Evolutionary conservation across 2,329 filamentous ascomycete species (phyloP).

Genomic region (Tolypocladium paradoxum): DNA sequence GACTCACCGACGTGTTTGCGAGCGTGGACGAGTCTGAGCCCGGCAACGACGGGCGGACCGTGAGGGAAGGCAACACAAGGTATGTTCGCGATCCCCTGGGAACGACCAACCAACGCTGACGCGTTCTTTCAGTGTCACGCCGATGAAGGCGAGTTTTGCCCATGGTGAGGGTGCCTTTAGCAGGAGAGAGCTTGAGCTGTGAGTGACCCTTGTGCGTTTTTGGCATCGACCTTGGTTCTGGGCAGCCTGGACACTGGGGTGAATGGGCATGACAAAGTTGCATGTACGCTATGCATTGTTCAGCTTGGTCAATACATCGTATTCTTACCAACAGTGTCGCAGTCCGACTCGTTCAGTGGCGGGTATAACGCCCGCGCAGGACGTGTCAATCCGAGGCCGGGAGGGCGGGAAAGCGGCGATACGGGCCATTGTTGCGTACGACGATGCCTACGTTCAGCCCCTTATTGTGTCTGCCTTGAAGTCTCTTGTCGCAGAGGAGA

Average conservation of each 20-base stretch:
- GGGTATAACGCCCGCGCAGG: slow-evolving; percentile 5
- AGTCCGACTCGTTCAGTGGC: slow-evolving; percentile 12
- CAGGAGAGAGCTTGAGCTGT: slow-evolving; percentile 69
- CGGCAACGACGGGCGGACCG: slow-evolving; percentile 87
- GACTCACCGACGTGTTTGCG: slow-evolving; percentile 76
- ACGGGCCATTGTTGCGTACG: slow-evolving; percentile 72
- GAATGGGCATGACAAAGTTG: slow-evolving; percentile 5
- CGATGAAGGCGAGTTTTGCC: slow-evolving; percentile 87
- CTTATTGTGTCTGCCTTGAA: slow-evolving; percentile 67
- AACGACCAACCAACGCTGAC: slow-evolving; percentile 1
- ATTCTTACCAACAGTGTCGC: slow-evolving; percentile 23
- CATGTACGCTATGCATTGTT: slow-evolving; percentile 17
- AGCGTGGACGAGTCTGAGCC: slow-evolving; percentile 71
- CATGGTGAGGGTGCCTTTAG: slow-evolving; percentile 53
- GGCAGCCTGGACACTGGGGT: neutral
- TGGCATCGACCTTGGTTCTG: neutral
- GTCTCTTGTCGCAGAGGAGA: slow-evolving; percentile 42
- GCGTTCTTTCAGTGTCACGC: slow-evolving; percentile 57
- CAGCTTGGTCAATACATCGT: slow-evolving; percentile 17
- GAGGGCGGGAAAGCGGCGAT: slow-evolving; percentile 9
- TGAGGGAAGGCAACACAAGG: slow-evolving; percentile 81
- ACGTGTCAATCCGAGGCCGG: slow-evolving; percentile 11
- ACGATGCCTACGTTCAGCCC: slow-evolving; percentile 81
- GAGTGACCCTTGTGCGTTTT: slow-evolving; percentile 39
- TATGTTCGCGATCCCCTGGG: slow-evolving; percentile 26